phyloP scores from a whole-genome alignment of 495 filamentous ascomycete species.

The Cairneyella variabilis region DNA sequence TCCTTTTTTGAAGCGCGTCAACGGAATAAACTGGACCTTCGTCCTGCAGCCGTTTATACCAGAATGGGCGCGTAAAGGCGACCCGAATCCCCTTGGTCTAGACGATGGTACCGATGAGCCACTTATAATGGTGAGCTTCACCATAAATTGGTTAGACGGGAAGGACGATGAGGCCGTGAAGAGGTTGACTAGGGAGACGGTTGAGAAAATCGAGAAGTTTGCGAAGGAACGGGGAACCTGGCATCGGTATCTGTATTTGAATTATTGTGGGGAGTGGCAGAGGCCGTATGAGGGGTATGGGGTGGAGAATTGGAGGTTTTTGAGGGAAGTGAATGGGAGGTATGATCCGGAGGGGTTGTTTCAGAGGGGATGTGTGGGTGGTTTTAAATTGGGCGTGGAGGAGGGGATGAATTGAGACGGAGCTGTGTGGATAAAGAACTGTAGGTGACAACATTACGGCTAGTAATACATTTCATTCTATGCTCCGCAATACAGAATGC shows the following conservation, averaged over 20 bases:
- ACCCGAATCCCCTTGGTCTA: conserved; percentile 4
- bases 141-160: conserved; percentile 28
- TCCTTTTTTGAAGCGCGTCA: neutral
- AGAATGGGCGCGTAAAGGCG: conserved; percentile 2
- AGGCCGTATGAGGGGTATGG: conserved; percentile 42
- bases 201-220: conserved; percentile 29
- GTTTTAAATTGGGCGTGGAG: conserved; percentile 30
- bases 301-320: conserved; percentile 25
- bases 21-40: conserved; percentile 3
- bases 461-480: too few relatives aligned
- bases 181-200: conserved; percentile 20
- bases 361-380: conserved; percentile 35
- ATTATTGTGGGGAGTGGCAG: conserved; percentile 39
- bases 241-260: conserved; percentile 33
- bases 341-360: conserved; percentile 42
- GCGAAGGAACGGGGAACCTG: conserved; percentile 26
- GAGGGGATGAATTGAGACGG: too few relatives aligned
- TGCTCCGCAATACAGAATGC: too few relatives aligned
- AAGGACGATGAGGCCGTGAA: conserved; percentile 30
- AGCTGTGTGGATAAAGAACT: too few relatives aligned
- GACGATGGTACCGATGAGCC: conserved; percentile 11
- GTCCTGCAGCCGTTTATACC: conserved; percentile 7
- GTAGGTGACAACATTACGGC: too few relatives aligned
- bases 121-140: conserved; percentile 32
- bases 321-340: conserved; percentile 33